phyloP scores from a whole-genome alignment of 2,329 filamentous ascomycete species.

The Rhinocladiella similis region DNA sequence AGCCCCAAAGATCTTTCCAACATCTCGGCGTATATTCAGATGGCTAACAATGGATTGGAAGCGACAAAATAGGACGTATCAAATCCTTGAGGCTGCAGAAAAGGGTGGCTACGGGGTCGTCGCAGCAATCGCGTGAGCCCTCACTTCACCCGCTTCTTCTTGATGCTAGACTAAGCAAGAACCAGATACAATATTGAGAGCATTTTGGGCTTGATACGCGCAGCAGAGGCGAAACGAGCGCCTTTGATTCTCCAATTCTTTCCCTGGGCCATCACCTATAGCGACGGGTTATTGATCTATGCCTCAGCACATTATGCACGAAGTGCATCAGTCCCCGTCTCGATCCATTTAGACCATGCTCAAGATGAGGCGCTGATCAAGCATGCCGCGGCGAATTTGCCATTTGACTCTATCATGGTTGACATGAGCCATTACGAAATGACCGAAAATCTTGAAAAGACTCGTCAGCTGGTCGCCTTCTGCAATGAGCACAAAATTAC shows the following conservation, averaged over 20 bases:
- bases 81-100: constrained; percentile 34
- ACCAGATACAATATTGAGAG: constrained; percentile 75
- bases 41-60: too few species aligned
- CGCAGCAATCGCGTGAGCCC: too few species aligned
- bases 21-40: too few species aligned
- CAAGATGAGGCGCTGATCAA: constrained; percentile 64
- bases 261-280: constrained; percentile 71
- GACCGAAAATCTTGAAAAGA: constrained; percentile 67
- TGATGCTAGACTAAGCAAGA: constrained; percentile 25
- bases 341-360: constrained; percentile 67
- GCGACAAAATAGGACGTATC: constrained; percentile 33
- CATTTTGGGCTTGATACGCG: constrained; percentile 67
- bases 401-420: constrained; percentile 71
- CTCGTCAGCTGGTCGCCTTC: constrained; percentile 61
- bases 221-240: constrained; percentile 66
- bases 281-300: constrained; percentile 56
- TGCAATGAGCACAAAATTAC: constrained; percentile 66
- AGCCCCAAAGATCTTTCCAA: too few species aligned
- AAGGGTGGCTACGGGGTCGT: constrained; percentile 27
- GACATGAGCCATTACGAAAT: constrained; percentile 75
- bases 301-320: constrained; percentile 58
- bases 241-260: constrained; percentile 73
- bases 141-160: too few species aligned
- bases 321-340: constrained; percentile 59
- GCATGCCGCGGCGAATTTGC: constrained; percentile 58